These are phyloP conservation scores for Begonia peltatifolia DNA, from an alignment of 306 rosid genomes.

Conservation along the genomic window DNA sequence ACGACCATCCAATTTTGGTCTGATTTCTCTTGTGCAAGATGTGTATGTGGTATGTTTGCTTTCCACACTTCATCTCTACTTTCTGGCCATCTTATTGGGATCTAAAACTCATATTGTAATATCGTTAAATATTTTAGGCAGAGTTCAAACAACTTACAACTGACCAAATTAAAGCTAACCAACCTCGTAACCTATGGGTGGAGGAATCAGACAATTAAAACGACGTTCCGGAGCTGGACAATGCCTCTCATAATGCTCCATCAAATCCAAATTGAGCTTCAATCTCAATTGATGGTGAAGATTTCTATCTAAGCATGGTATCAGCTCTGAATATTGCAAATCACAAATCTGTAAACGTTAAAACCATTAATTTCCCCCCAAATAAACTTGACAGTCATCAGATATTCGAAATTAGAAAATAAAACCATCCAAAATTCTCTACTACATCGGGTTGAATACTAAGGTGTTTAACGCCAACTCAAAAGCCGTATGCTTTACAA, in stretches of 20 bases:
- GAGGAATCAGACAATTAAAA: slow-evolving; percentile 40
- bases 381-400: too few species aligned
- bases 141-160: background rate
- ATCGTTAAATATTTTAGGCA: slow-evolving; percentile 6
- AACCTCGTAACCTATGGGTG: slow-evolving; percentile 47
- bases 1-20: slow-evolving; percentile 68
- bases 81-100: slow-evolving; percentile 45
- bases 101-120: slow-evolving; percentile 28
- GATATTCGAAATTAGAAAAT: background rate
- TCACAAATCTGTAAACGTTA: slow-evolving; percentile 28
- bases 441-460: background rate
- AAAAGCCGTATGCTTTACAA: background rate
- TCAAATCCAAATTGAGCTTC: slow-evolving; percentile 36
- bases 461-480: background rate
- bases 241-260: slow-evolving; percentile 55
- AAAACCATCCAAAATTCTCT: background rate
- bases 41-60: slow-evolving; percentile 56
- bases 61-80: slow-evolving; percentile 66
- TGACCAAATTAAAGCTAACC: slow-evolving; percentile 3
- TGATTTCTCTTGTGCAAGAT: slow-evolving; percentile 47
- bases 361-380: too few species aligned
- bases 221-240: slow-evolving; percentile 45
- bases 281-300: slow-evolving; percentile 27
- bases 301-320: slow-evolving; percentile 49
- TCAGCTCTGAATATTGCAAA: slow-evolving; percentile 28